These are phyloP conservation scores for Apiotrichum mycotoxinovorans DNA, from an alignment of 1,284 basidiomycete species.

Conservation along the genomic window DNA sequence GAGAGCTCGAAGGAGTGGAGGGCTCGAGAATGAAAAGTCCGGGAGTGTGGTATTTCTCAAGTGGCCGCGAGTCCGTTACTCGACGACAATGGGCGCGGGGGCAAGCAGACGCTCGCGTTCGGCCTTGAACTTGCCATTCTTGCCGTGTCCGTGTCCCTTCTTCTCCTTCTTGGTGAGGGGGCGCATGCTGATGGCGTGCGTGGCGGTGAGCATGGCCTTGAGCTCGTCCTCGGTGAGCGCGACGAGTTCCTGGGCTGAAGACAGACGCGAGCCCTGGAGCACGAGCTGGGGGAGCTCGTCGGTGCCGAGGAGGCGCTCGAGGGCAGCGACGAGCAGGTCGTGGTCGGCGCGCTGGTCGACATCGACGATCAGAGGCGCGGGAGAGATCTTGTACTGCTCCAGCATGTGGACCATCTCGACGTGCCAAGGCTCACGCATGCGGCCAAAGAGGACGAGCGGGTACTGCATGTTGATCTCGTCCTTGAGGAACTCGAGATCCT, in stretches of 20 bases:
- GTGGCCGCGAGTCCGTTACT: not conserved
- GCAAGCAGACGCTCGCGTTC: slow-evolving; percentile 10
- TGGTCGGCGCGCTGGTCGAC: slow-evolving; percentile 64
- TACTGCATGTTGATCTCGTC: slow-evolving; percentile 63
- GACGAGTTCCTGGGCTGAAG: slow-evolving; percentile 58
- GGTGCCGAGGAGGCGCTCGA: slow-evolving; percentile 58
- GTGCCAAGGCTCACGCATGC: slow-evolving; percentile 57
- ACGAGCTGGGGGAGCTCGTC: slow-evolving; percentile 66
- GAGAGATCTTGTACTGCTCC: slow-evolving; percentile 59
- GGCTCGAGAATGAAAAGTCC: no score
- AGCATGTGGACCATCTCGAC: slow-evolving; percentile 67
- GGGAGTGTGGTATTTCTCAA: not conserved
- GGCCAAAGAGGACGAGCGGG: slow-evolving; percentile 73
- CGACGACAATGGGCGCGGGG: slow-evolving; percentile 6
- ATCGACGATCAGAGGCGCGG: slow-evolving; percentile 67
- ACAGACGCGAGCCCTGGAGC: slow-evolving; percentile 62
- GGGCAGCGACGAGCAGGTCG: slow-evolving; percentile 53
- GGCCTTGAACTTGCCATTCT: not conserved
- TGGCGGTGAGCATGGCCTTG: slow-evolving; percentile 54
- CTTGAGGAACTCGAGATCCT: slow-evolving; percentile 42
- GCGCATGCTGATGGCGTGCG: slow-evolving; percentile 55
- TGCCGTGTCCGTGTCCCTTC: not conserved
- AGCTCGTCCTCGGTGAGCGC: slow-evolving; percentile 56
- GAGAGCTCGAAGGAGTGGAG: no score
- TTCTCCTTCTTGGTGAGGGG: slow-evolving; percentile 54